Conservation (phyloP, 164 flowering plant species). For the Sedum album region DNA sequence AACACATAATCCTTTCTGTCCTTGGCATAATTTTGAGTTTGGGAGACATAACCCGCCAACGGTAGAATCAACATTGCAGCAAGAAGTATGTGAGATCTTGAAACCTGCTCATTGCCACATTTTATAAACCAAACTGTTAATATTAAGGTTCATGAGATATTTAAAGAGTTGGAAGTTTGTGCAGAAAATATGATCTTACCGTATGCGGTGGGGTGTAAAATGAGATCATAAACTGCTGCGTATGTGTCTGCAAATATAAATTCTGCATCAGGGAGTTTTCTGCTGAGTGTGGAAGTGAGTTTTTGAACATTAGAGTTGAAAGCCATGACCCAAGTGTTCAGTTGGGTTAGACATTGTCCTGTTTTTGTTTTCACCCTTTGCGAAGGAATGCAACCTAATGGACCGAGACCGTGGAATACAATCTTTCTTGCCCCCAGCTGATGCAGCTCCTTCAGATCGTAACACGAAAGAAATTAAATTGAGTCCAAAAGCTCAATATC, state of each 20-base stretch:
- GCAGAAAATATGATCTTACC: constrained; percentile 22
- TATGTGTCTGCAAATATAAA: constrained; percentile 53
- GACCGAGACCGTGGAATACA: constrained; percentile 54
- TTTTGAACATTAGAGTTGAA: constrained; percentile 44
- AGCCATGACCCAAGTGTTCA: constrained; percentile 40
- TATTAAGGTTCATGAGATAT: neutral
- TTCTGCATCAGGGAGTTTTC: constrained; percentile 30
- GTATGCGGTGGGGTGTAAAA: constrained; percentile 38
- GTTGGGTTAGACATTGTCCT: constrained; percentile 49
- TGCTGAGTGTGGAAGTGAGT: constrained; percentile 26
- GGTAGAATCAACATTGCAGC: constrained; percentile 65
- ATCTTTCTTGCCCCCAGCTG: constrained; percentile 57
- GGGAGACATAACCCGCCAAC: constrained; percentile 67
- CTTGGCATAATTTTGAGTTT: constrained; percentile 50
- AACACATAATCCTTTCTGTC: constrained; percentile 57
- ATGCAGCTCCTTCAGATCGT: constrained; percentile 36
- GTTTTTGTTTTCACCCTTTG: constrained; percentile 61
- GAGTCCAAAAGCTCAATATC: neutral
- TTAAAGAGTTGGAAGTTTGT: no score
- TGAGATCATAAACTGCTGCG: constrained; percentile 40
- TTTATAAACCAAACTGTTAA: no score
- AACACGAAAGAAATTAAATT: neutral
- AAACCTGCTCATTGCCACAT: constrained; percentile 52
- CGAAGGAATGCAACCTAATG: constrained; percentile 84
- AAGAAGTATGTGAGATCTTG: constrained; percentile 59